These are phyloP conservation scores for Candida germanica DNA, from an alignment of 805 yeast species.

Conservation along the genomic window DNA sequence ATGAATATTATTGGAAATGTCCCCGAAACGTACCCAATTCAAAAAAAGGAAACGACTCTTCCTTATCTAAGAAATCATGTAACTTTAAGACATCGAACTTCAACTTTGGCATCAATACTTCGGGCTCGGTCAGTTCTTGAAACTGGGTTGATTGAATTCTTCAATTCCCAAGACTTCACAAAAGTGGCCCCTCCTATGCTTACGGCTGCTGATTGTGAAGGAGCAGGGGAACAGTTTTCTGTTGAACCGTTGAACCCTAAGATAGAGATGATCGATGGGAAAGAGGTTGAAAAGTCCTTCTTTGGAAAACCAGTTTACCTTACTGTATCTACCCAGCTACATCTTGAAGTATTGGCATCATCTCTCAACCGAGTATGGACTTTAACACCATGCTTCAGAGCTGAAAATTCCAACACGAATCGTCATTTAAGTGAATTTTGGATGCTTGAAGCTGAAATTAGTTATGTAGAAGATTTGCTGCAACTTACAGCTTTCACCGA, in stretches of 20 bases:
- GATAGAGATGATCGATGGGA: conserved; percentile 12
- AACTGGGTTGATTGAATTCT: conserved; percentile 49
- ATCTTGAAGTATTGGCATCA: conserved; percentile 74
- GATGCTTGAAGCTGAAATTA: conserved; percentile 94
- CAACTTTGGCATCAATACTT: conserved; percentile 60
- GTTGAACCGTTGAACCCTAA: conserved; percentile 34
- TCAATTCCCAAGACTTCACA: conserved; percentile 50
- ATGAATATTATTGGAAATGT: conserved; percentile 60
- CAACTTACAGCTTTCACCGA: conserved; percentile 70
- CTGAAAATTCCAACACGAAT: conserved; percentile 87
- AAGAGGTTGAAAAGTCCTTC: conserved; percentile 33
- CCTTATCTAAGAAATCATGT: conserved; percentile 73
- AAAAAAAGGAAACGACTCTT: conserved; percentile 68
- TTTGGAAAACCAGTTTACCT: conserved; percentile 68
- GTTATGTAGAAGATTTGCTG: conserved; percentile 55
- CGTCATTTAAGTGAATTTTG: conserved; percentile 93
- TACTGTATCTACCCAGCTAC: conserved; percentile 91
- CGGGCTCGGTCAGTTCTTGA: conserved; percentile 74
- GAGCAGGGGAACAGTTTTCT: conserved; percentile 88
- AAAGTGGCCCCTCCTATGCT: conserved; percentile 85
- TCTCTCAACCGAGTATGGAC: conserved; percentile 85
- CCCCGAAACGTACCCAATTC: conserved; percentile 69
- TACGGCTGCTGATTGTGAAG: conserved; percentile 93
- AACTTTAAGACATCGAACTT: conserved; percentile 70
- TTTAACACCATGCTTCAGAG: conserved; percentile 87